Percentiles rank a stretch among this genome's conserved stretches.
phyloP scores from a whole-genome alignment of 202 grass and related monocot genomes.

The Schoenoplectus tabernaemontani region DNA sequence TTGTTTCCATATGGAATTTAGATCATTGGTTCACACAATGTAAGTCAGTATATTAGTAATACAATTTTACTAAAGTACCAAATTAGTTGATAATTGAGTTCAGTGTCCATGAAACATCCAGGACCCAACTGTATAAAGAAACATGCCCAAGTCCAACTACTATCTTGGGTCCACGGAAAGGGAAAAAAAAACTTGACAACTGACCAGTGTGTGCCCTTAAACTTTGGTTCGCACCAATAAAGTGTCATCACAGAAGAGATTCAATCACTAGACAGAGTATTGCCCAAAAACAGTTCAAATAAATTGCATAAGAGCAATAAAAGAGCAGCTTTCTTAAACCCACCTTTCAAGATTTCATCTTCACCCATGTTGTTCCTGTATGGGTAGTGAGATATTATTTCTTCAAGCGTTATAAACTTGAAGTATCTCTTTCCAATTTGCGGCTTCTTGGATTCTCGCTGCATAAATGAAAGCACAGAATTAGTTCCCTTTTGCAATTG shows the following conservation, averaged over 20 bases:
- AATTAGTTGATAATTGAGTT: neutral
- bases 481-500: neutral
- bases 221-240: neutral
- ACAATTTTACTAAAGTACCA: neutral
- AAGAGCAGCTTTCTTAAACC: conserved; percentile 12
- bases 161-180: neutral
- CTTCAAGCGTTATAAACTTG: conserved; percentile 70
- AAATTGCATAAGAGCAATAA: neutral
- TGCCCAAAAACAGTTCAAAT: neutral
- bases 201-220: neutral
- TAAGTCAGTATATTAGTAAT: neutral
- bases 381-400: conserved; percentile 71
- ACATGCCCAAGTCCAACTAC: neutral
- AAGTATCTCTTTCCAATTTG: conserved; percentile 85
- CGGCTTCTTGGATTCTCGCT: conserved; percentile 81
- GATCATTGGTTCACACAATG: neutral
- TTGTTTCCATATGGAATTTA: neutral
- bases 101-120: neutral
- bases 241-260: neutral
- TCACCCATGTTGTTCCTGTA: conserved; percentile 63
- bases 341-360: conserved; percentile 62
- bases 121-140: neutral
- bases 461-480: conserved; percentile 28
- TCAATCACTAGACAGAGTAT: neutral
- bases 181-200: neutral